Base-by-base conservation (phyloP, 805 yeast species). In the Priceomyces carsonii region DNA sequence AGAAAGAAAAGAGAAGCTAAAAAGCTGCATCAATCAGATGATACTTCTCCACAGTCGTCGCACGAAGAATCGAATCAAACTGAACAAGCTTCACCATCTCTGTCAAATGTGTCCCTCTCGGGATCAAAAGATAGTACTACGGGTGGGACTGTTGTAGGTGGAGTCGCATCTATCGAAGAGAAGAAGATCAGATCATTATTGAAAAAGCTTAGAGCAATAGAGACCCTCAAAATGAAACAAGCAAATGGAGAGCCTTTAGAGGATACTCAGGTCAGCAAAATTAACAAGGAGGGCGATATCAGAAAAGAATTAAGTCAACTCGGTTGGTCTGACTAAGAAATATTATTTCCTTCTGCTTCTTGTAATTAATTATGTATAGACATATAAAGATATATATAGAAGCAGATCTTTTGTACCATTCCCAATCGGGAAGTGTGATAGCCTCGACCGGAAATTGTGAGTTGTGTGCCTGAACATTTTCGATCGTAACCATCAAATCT, bases 191-290 rank as follows among this genome's bases (percentile, higher is more conserved):
- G 99, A 59, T 80, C 93, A 20, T 73, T 93, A 58, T 74, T 90
- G 62, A 93, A 93, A 69, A 93, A 93, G 65, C 75, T 91, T 44
- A 77, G 98, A 55, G 97, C 99, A n/a, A 93, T 93, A 50, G 95
- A 90, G 61, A 80, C 80, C 35, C 75, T 93, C 53, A 90, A 90
- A 63, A 77, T 77, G 71, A 86, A 91, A 59, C 89, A 86, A 64
- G 85, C 83, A 6, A 71, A 68, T 37, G 95, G 91, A 32, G 96
- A 89, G 44, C 72, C 80, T 42, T 75, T 93, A 48, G 99, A 93
- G 65, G 95, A 83, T 51, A 93, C 98, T 20, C 99, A 93, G 69
- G 68, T 87, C 26, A 72, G 86, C 57, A 93, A 93, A 65, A 91
- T 93, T 47, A 75, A 79, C 43, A 88, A 95, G 32, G 99, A 93